Evolutionary conservation across 148 eudicot species (phyloP).

Genomic region (Heliosperma pusillum): DNA sequence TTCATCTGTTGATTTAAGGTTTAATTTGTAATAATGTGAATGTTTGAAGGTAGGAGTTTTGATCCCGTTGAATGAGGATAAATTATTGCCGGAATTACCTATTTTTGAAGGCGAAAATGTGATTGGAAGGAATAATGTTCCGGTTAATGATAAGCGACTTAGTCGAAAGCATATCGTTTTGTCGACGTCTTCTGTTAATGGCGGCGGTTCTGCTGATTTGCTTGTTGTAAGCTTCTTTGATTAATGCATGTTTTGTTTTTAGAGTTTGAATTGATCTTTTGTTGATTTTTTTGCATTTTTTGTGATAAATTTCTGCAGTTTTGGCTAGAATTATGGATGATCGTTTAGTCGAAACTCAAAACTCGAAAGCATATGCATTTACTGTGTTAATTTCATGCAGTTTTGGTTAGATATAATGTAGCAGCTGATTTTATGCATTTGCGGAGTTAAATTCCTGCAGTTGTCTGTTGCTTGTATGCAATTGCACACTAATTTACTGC

Average conservation of each 20-base stretch:
- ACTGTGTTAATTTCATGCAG: not conserved
- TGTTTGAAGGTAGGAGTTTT: conserved; percentile 56
- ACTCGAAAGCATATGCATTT: conserved; percentile 43
- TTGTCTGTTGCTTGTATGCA: not conserved
- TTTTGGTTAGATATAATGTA: not conserved
- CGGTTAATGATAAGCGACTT: conserved; percentile 63
- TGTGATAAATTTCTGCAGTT: not conserved
- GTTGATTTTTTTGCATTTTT: not conserved
- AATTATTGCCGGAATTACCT: conserved; percentile 45
- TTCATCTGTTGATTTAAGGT: not conserved
- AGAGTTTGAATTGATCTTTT: not conserved
- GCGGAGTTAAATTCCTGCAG: not conserved
- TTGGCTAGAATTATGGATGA: not conserved
- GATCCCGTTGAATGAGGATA: conserved; percentile 52
- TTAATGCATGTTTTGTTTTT: not conserved
- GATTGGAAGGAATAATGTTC: conserved; percentile 61
- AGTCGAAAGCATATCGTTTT: conserved; percentile 78
- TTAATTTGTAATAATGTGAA: not conserved
- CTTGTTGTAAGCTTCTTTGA: conserved; percentile 41
- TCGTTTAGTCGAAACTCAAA: too few species aligned
- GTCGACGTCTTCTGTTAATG: conserved; percentile 25
- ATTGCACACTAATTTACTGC: not conserved
- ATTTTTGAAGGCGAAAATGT: conserved; percentile 50
- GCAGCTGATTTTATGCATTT: not conserved
- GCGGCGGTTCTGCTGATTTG: conserved; percentile 50